Conservation (phyloP, 2,329 filamentous ascomycete genomes). For the Stylonectria norvegica region DNA sequence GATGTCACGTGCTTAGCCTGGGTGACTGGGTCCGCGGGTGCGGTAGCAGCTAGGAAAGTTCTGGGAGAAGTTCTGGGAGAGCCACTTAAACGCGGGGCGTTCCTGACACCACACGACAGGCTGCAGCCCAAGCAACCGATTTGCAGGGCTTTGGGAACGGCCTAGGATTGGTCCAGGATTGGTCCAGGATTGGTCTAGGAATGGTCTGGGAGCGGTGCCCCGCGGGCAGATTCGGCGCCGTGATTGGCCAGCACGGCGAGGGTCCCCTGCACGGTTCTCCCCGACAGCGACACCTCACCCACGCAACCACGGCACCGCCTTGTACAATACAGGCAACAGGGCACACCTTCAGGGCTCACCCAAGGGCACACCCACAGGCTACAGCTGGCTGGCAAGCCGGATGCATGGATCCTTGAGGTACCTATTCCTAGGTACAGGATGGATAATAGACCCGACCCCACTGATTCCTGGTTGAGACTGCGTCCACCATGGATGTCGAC, state of each 20-base stretch:
- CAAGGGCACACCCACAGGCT: no score
- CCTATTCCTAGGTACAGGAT: no score
- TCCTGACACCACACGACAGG: constrained; percentile 33
- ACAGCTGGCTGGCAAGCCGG: no score
- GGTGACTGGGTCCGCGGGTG: background rate
- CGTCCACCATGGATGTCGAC: no score
- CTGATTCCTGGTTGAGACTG: no score
- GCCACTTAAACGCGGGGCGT: constrained; percentile 36
- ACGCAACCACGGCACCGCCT: no score
- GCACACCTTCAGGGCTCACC: no score
- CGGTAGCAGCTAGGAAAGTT: background rate
- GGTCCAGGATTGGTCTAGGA: constrained; percentile 11
- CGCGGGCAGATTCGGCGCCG: constrained; percentile 21
- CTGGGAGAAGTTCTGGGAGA: constrained; percentile 4
- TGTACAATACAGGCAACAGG: no score
- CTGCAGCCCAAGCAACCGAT: constrained; percentile 34
- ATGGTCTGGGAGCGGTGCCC: constrained; percentile 25
- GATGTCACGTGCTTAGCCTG: constrained; percentile 23
- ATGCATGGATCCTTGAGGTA: no score
- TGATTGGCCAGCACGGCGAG: constrained; percentile 21
- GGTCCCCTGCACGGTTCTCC: constrained; percentile 25
- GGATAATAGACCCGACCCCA: no score
- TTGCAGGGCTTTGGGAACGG: constrained; percentile 26
- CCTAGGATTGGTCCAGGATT: constrained; percentile 9
- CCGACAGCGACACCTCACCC: constrained; percentile 14